Evolutionary conservation across 352 stramenopile genomes (phyloP).

Genomic region (Phytophthora ramorum): DNA sequence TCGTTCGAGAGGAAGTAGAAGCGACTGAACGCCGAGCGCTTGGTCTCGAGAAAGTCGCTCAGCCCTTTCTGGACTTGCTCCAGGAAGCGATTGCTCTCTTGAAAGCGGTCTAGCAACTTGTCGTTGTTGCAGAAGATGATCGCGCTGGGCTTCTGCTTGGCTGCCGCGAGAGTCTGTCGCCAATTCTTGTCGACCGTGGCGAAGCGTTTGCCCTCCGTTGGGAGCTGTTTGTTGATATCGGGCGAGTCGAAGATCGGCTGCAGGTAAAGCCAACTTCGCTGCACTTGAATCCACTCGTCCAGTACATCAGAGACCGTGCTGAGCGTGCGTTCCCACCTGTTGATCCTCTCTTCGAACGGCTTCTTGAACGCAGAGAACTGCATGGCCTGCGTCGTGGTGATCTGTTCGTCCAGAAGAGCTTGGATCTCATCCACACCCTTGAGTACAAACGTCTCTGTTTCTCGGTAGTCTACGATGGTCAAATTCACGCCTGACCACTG

Average conservation of each 20-base stretch:
- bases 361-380: slow-evolving; percentile 96
- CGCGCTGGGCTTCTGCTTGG: slow-evolving; percentile 84
- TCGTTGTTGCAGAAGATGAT: slow-evolving; percentile 95
- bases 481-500: slow-evolving; percentile 91
- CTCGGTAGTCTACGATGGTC: slow-evolving; percentile 88
- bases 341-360: slow-evolving; percentile 94
- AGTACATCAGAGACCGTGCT: slow-evolving; percentile 93
- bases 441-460: slow-evolving; percentile 95
- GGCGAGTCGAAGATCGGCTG: slow-evolving; percentile 96
- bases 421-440: slow-evolving; percentile 95
- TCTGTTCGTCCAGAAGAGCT: slow-evolving; percentile 94
- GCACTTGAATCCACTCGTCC: slow-evolving; percentile 95
- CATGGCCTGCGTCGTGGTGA: slow-evolving; percentile 96
- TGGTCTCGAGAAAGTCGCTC: slow-evolving; percentile 96
- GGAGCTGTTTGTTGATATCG: slow-evolving; percentile 97
- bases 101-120: slow-evolving; percentile 92
- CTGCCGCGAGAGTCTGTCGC: slow-evolving; percentile 87
- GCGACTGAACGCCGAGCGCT: slow-evolving; percentile 91
- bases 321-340: slow-evolving; percentile 90
- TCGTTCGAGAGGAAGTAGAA: slow-evolving; percentile 98
- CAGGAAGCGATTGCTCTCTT: slow-evolving; percentile 95
- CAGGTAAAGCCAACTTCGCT: slow-evolving; percentile 96
- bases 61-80: slow-evolving; percentile 96
- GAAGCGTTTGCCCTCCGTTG: slow-evolving; percentile 94
- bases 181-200: slow-evolving; percentile 96